phyloP scores from a whole-genome alignment of 2,329 filamentous ascomycete genomes.

The Orbilia oligospora region DNA sequence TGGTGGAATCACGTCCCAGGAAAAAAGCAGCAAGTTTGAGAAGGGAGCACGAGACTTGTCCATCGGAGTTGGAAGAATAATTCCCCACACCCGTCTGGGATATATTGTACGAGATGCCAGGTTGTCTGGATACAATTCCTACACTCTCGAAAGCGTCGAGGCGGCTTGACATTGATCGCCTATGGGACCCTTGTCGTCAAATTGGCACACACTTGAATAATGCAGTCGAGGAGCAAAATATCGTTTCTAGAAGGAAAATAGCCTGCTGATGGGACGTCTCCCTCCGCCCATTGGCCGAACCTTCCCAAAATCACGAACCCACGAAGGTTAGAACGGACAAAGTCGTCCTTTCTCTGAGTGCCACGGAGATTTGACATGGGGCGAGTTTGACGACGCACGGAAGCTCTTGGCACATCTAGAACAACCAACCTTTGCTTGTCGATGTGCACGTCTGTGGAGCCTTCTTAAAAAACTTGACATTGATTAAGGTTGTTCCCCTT shows the following conservation, averaged over 20 bases:
- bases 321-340: constrained; percentile 1
- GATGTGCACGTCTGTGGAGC: constrained; percentile 36
- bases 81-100: constrained; percentile 61
- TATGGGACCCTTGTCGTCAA: constrained; percentile 50
- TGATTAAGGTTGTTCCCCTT: constrained; percentile 35
- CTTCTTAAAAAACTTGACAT: constrained; percentile 4
- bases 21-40: constrained; percentile 40
- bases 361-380: constrained; percentile 53
- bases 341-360: constrained; percentile 12
- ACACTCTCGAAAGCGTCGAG: constrained; percentile 38
- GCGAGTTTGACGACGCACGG: constrained; percentile 54
- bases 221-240: constrained; percentile 22
- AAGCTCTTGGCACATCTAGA: constrained; percentile 61
- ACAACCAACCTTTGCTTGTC: constrained; percentile 32
- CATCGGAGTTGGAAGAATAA: constrained; percentile 62
- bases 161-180: constrained; percentile 53
- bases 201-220: constrained; percentile 55
- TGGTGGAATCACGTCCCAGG: constrained; percentile 38
- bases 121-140: constrained; percentile 37
- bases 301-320: constrained; percentile 8
- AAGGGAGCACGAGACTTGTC: constrained; percentile 58
- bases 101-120: constrained; percentile 57
- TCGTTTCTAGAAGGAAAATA: constrained; percentile 34
- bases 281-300: constrained; percentile 24
- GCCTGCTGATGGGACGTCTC: constrained; percentile 12